Evolutionary conservation across 352 stramenopile species (phyloP).

Genomic region (Pythium insidiosum): DNA sequence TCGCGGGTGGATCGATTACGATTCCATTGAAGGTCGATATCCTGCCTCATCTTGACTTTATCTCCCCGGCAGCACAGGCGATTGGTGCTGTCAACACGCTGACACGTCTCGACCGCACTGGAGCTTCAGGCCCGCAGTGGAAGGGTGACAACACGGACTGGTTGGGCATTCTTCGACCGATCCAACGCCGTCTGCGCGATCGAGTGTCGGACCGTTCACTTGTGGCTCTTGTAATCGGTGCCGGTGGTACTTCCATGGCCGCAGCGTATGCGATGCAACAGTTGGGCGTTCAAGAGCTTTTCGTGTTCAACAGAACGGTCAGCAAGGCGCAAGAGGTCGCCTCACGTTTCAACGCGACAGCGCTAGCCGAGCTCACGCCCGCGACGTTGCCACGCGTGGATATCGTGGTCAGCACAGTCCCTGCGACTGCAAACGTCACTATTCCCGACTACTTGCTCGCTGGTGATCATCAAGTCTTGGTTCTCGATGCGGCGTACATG

Average conservation of each 20-base stretch:
- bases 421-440: constrained; percentile 79
- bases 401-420: constrained; percentile 95
- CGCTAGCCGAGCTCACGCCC: constrained; percentile 41
- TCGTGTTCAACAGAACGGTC: constrained; percentile 96
- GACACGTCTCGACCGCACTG: constrained; percentile 53
- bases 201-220: constrained; percentile 5
- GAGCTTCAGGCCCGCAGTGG: constrained; percentile 29
- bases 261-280: constrained; percentile 91
- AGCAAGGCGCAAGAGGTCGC: constrained; percentile 88
- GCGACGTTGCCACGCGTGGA: constrained; percentile 52
- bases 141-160: constrained; percentile 98
- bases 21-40: constrained; percentile 97
- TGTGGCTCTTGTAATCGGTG: constrained; percentile 83
- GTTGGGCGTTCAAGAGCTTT: constrained; percentile 71
- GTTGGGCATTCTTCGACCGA: constrained; percentile 93
- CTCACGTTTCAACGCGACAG: constrained; percentile 78
- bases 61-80: constrained; percentile 88
- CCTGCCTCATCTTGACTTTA: constrained; percentile 89
- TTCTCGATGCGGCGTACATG: constrained; percentile 98
- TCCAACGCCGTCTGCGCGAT: constrained; percentile 55
- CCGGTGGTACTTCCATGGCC: constrained; percentile 92
- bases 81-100: constrained; percentile 99
- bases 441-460: constrained; percentile 61
- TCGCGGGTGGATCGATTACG: constrained; percentile 95
- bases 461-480: constrained; percentile 35